phyloP scores from a whole-genome alignment of 1,284 basidiomycete genomes.

The Boletus semigastroideus region DNA sequence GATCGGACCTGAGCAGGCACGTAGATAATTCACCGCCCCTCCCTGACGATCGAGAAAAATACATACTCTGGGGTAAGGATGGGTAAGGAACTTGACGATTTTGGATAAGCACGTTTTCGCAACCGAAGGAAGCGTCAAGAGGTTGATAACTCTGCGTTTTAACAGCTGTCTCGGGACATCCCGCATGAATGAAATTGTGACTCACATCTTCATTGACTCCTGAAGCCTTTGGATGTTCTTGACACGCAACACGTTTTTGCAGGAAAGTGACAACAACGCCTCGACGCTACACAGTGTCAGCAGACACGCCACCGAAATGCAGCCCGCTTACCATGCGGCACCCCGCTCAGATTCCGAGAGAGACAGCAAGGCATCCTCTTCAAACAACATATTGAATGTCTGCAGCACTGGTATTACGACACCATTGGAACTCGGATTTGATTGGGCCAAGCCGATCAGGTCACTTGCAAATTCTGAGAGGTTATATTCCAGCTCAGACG shows the following conservation, averaged over 20 bases:
- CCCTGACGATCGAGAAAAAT: slow-evolving; percentile 10
- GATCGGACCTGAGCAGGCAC: slow-evolving; percentile 60
- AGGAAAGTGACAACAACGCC: slow-evolving; percentile 50
- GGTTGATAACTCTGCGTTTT: slow-evolving; percentile 54
- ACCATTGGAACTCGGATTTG: slow-evolving; percentile 61
- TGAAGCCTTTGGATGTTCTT: slow-evolving; percentile 80
- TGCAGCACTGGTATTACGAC: slow-evolving; percentile 78
- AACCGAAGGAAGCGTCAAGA: slow-evolving; percentile 53
- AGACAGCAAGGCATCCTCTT: slow-evolving; percentile 55
- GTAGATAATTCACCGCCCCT: slow-evolving; percentile 1
- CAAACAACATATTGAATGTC: slow-evolving; percentile 69
- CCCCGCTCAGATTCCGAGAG: slow-evolving; percentile 47
- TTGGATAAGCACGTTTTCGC: slow-evolving; percentile 44
- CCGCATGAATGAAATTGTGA: slow-evolving; percentile 17
- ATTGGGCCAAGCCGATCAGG: slow-evolving; percentile 51
- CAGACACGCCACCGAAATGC: slow-evolving; percentile 22
- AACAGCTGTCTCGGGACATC: slow-evolving; percentile 10
- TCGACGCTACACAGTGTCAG: slow-evolving; percentile 37
- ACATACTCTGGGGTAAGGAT: slow-evolving; percentile 76
- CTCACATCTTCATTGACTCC: slow-evolving; percentile 80
- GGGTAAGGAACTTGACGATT: slow-evolving; percentile 64
- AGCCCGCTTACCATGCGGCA: slow-evolving; percentile 46
- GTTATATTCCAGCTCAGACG: slow-evolving; percentile 38
- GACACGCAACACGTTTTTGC: slow-evolving; percentile 60
- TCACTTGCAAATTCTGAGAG: slow-evolving; percentile 53